Percentiles rank a stretch among this genome's conserved stretches.
These are phyloP conservation scores for Salvia rosmarinus DNA, from an alignment of 257 asterid species.

Conservation along the genomic window DNA sequence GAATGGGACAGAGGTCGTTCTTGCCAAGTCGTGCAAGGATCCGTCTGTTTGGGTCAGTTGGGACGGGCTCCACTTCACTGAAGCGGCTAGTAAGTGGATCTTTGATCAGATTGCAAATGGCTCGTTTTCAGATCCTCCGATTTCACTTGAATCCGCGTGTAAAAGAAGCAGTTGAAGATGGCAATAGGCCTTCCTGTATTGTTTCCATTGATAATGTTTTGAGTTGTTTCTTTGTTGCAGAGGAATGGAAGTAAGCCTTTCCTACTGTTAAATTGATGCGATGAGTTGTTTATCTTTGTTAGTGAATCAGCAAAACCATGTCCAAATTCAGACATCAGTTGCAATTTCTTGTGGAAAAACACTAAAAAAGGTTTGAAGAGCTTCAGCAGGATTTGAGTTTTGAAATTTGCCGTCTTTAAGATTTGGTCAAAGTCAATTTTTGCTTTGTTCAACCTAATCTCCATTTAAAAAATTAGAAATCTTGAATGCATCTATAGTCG, in stretches of 20 bases:
- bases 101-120: constrained; percentile 63
- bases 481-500: no score
- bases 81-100: constrained; percentile 76
- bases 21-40: constrained; percentile 59
- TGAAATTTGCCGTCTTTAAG: no score
- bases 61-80: constrained; percentile 85
- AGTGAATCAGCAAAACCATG: not conserved
- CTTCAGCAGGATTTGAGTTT: no score
- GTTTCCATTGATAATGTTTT: no score
- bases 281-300: no score
- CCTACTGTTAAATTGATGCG: no score
- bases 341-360: not conserved
- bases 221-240: no score
- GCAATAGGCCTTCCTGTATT: not conserved
- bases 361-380: no score
- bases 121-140: constrained; percentile 70
- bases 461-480: no score
- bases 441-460: no score
- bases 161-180: constrained; percentile 28
- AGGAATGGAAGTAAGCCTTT: no score
- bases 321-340: not conserved
- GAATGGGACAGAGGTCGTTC: constrained; percentile 56
- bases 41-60: constrained; percentile 58
- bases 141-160: constrained; percentile 53
- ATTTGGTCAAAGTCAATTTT: no score